A percentile compares a stretch with the other conserved stretches of the same genome.
Conservation (phyloP, 768 basidiomycete genomes). For the Suillus decipiens region DNA sequence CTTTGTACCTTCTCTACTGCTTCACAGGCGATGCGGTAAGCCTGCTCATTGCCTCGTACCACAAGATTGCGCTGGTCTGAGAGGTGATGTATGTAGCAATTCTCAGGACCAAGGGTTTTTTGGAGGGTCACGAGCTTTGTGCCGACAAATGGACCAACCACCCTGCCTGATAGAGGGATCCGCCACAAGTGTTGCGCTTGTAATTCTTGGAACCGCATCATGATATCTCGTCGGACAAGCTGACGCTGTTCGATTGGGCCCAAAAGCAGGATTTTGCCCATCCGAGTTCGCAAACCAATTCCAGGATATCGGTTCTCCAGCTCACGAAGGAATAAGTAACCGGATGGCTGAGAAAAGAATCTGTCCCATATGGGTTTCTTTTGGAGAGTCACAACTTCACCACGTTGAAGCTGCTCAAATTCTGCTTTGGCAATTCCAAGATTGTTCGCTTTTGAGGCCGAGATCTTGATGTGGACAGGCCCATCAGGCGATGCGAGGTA, state of each 20-base stretch:
- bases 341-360: slow-evolving; percentile 51
- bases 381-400: slow-evolving; percentile 56
- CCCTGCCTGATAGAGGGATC: slow-evolving; percentile 48
- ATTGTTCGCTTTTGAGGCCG: slow-evolving; percentile 48
- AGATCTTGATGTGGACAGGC: slow-evolving; percentile 46
- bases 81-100: slow-evolving; percentile 49
- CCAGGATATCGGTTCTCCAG: slow-evolving; percentile 41
- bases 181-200: slow-evolving; percentile 41
- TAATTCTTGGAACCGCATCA: slow-evolving; percentile 47
- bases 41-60: slow-evolving; percentile 55
- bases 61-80: slow-evolving; percentile 39
- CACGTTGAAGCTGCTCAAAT: slow-evolving; percentile 61
- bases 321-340: slow-evolving; percentile 44
- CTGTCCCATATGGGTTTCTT: slow-evolving; percentile 64
- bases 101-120: slow-evolving; percentile 55
- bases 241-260: slow-evolving; percentile 48
- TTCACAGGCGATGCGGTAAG: slow-evolving; percentile 37
- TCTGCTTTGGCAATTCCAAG: slow-evolving; percentile 59
- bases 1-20: slow-evolving; percentile 42
- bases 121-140: slow-evolving; percentile 49
- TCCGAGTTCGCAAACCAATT: slow-evolving; percentile 42
- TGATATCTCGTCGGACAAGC: slow-evolving; percentile 44
- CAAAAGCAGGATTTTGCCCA: slow-evolving; percentile 46
- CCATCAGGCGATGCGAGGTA: slow-evolving; percentile 3
- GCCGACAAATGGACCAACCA: slow-evolving; percentile 48